Evolutionary conservation across 2,329 filamentous ascomycete genomes (phyloP), one percentile per base, ranked within the genome.

Genomic region (Apiospora marii): DNA sequence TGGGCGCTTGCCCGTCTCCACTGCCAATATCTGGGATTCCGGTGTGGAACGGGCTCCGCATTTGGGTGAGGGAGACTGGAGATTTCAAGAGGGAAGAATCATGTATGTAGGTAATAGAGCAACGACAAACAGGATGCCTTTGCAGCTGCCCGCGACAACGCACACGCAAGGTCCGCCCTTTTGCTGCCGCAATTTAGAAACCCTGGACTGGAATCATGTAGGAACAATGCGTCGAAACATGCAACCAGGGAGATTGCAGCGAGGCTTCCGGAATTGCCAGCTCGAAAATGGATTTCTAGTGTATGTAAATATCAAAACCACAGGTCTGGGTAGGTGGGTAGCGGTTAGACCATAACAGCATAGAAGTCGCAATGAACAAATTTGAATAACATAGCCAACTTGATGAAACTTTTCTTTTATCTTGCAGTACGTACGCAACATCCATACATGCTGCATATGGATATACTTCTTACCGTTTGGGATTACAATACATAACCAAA

Each of bases 1-100:
- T 43, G 61, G 61, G 53, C 68, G 70, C 72, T 51, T 51, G 72
- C 34, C 51, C 71, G 48, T 67, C 71, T 73, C 68, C 73, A 58
- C 53, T 51, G 67, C 48, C 64, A 64, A 73, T 68, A 70, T 51
- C 49, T 43, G 68, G 41, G 67, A 61, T 51, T 70, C 43, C 69
- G 69, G 68, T 70, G 53, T 72, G 72, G 58, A 67, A 37, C 34
- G 41, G 69, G 68, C 7, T 46, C 58, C 72, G 69, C 72, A 69
- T 71, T 70, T 71, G 46, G 61, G 30, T 19, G 64, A 37, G 27
- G 53, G 10, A 24, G 58, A 41, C 19, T 64, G 58, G 58, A 64
- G 58, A 41, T 34, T 19, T 5, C 22, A 16, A 22, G 22, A 13
- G 53, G 19, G 41, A 41, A 8, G 8, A 24, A 64, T n/a, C 4